These are phyloP conservation scores for Draba incana DNA, from an alignment of 345 rosid genomes.

Conservation along the genomic window DNA sequence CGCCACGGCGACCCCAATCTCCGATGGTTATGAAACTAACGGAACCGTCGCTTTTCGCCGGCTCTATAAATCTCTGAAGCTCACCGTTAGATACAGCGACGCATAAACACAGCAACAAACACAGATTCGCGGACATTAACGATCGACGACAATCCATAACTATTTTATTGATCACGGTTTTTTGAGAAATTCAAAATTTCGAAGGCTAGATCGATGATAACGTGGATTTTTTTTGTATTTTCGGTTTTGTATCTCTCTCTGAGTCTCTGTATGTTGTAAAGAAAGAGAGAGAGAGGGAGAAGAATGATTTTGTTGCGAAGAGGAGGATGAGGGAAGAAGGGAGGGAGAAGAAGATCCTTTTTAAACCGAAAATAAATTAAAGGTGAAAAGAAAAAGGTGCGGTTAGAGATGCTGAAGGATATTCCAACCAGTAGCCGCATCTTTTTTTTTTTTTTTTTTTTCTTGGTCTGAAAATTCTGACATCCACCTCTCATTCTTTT, in stretches of 20 bases:
- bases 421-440: constrained; percentile 47
- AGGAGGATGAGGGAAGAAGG: constrained; percentile 11
- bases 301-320: constrained; percentile 10
- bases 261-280: neutral
- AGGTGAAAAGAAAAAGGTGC: constrained; percentile 28
- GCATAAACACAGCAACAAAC: constrained; percentile 17
- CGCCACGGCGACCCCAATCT: constrained; percentile 90
- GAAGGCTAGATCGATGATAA: too few species aligned
- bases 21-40: constrained; percentile 68
- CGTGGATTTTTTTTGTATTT: too few species aligned
- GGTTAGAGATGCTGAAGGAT: constrained; percentile 44
- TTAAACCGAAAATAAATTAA: constrained; percentile 31
- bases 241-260: constrained; percentile 15
- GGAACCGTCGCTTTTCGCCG: constrained; percentile 55
- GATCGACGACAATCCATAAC: constrained; percentile 29
- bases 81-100: constrained; percentile 42
- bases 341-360: constrained; percentile 40
- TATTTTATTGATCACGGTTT: neutral
- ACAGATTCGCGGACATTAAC: constrained; percentile 19
- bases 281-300: constrained; percentile 15
- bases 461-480: constrained; percentile 19
- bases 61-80: constrained; percentile 58
- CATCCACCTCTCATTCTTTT: constrained; percentile 35
- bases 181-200: too few species aligned
- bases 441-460: constrained; percentile 21